Evolutionary conservation across 176 grass and related monocot species (phyloP).

Genomic region (Cenchrus fungigraminus): DNA sequence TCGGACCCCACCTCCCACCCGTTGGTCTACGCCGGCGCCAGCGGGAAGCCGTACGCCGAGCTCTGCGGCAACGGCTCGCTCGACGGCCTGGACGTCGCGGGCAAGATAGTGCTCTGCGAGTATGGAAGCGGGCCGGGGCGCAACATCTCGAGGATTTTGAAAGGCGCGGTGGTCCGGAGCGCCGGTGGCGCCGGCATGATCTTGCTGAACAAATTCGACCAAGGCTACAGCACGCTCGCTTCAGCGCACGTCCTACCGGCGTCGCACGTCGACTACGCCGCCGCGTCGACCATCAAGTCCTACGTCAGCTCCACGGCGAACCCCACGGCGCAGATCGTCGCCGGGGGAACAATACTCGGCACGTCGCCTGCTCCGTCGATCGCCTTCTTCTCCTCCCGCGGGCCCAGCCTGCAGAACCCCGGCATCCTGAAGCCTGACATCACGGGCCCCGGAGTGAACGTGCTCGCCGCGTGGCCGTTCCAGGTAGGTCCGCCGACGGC

Average conservation of each 20-base stretch:
- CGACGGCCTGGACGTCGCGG: neutral
- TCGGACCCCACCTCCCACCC: neutral
- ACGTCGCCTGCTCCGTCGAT: slow-evolving; percentile 51
- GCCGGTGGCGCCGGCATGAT: neutral
- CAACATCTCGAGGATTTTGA: neutral
- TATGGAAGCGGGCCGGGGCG: neutral
- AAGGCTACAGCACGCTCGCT: neutral
- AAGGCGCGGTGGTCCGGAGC: neutral
- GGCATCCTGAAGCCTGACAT: slow-evolving; percentile 56
- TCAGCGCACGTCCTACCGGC: neutral
- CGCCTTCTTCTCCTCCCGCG: slow-evolving; percentile 62
- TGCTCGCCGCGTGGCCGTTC: slow-evolving; percentile 60
- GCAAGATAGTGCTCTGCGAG: neutral
- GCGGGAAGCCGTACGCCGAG: neutral
- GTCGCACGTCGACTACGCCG: neutral
- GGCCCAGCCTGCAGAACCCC: slow-evolving; percentile 29
- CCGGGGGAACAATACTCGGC: slow-evolving; percentile 35
- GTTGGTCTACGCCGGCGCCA: neutral
- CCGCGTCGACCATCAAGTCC: neutral
- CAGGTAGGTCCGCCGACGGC: slow-evolving; percentile 13
- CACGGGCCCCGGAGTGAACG: slow-evolving; percentile 49
- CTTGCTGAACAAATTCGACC: neutral
- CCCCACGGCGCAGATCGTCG: neutral
- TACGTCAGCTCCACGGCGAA: neutral
- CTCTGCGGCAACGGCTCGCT: neutral